Evolutionary conservation across 2,329 filamentous ascomycete species (phyloP), one percentile per base, ranked within the genome.

Genomic region (Fusarium longipes): DNA sequence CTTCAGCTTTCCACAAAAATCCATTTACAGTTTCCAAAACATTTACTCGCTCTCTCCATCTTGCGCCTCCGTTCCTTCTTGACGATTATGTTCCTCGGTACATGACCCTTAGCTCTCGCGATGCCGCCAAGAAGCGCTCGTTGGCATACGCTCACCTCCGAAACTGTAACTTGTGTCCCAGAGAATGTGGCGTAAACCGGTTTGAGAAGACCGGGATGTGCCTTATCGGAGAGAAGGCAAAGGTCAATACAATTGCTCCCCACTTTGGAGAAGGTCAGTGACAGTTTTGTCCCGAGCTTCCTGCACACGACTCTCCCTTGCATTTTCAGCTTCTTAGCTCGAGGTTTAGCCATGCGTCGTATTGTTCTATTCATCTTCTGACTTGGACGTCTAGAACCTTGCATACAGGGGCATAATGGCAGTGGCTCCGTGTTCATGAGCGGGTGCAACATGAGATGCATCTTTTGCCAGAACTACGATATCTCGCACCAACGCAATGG

Each of bases 401-500:
- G 91, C 75, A 87, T 96, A 18, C 91, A 96, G 77, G 92, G 93
- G 6, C 91, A 92, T 73, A 87, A 93, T 76, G 93, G 92, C 14
- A 92, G 89, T 61, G 93, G 92, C 14, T 87, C 89, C 9, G 91
- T 96, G 36, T 95, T 95, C 79, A 94, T 96, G 82, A 89, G 86
- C 9, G 91, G 91, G 27, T 85, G 90, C 74, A 93, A 91, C 73
- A 76, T 93, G 64, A 83, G 91, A 33, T 96, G 93, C 75, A 87
- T 91, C 24, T 91, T 89, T 67, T 94, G 91, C 76, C 91, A 95
- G 77, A 96, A 96, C 76, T 86, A 93, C 75, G 92, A 95, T 72
- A 96, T 96, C 48, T 86, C 92, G 0, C 93, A 96, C 74, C 87
- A 92, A 77, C 86, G 88, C n/a, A 93, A 93, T 43, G 92, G 93